Percentiles rank a stretch among this genome's conserved stretches.
Conservation (phyloP, 2,329 filamentous ascomycete genomes). For the Xylariales sp. region DNA sequence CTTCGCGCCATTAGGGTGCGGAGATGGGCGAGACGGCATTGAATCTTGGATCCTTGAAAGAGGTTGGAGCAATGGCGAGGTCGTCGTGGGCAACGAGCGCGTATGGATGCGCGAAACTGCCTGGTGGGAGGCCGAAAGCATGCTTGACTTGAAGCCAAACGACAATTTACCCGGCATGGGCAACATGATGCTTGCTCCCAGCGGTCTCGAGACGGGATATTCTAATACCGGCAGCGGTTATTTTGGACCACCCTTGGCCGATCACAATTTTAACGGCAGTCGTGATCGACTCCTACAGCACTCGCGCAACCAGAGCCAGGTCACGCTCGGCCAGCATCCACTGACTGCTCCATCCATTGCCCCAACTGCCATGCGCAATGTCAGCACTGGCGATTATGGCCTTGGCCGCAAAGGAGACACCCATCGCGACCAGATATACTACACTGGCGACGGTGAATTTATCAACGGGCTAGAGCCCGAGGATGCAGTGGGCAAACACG, state of each 20-base stretch:
- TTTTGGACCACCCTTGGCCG: slow-evolving; percentile 60
- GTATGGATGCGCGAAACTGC: slow-evolving; percentile 92
- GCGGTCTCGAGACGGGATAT: slow-evolving; percentile 68
- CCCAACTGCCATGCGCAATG: slow-evolving; percentile 53
- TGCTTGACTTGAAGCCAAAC: slow-evolving; percentile 81
- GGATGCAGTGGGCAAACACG: slow-evolving; percentile 68
- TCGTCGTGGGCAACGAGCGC: slow-evolving; percentile 83
- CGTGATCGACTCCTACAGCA: slow-evolving; percentile 65
- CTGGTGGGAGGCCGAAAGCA: slow-evolving; percentile 97
- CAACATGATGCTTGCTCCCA: slow-evolving; percentile 35
- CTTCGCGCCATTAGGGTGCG: slow-evolving; percentile 79
- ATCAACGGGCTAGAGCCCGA: slow-evolving; percentile 70
- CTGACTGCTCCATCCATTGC: slow-evolving; percentile 51
- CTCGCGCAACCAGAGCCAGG: slow-evolving; percentile 48
- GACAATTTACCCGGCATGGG: slow-evolving; percentile 25
- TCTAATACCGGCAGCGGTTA: slow-evolving; percentile 64
- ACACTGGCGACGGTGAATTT: slow-evolving; percentile 65
- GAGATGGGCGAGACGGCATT: slow-evolving; percentile 85
- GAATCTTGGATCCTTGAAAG: slow-evolving; percentile 92
- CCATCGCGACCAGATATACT: slow-evolving; percentile 68
- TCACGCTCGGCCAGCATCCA: slow-evolving; percentile 33
- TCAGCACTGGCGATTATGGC: slow-evolving; percentile 74
- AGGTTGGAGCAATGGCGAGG: slow-evolving; percentile 97
- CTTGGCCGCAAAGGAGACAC: slow-evolving; percentile 82
- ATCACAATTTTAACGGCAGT: slow-evolving; percentile 60